Evolutionary conservation across 768 basidiomycete species (phyloP).

Genomic region (Nidula microcarpa): DNA sequence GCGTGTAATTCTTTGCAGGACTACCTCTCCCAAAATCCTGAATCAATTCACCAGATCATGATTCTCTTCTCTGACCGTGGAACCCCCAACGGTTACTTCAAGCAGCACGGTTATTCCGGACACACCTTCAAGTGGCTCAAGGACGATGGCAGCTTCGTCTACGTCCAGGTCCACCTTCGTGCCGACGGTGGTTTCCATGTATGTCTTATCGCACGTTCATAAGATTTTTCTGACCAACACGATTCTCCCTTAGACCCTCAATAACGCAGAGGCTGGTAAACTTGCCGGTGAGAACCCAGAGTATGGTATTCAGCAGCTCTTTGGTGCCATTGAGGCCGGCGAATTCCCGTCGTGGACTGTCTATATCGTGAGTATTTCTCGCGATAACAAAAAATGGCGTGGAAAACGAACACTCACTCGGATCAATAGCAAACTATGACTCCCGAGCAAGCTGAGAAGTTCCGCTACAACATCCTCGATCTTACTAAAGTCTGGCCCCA

Average conservation of each 20-base stretch:
- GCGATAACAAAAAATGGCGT: too few species aligned
- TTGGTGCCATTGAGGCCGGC: constrained; percentile 78
- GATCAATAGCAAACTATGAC: constrained; percentile 83
- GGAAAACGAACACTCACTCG: background rate
- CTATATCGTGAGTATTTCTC: constrained; percentile 56
- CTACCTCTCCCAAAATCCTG: constrained; percentile 83
- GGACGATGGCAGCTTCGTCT: constrained; percentile 78
- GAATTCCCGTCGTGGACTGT: constrained; percentile 87
- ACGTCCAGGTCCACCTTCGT: constrained; percentile 82
- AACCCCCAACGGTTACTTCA: constrained; percentile 86
- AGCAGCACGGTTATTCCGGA: constrained; percentile 90
- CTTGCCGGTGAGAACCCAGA: constrained; percentile 79
- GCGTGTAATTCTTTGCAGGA: constrained; percentile 47
- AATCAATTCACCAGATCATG: constrained; percentile 86
- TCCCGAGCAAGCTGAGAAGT: constrained; percentile 82
- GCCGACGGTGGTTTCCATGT: constrained; percentile 83
- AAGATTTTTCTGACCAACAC: too few species aligned
- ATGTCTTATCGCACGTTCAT: constrained; percentile 3
- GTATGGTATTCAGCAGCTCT: constrained; percentile 76
- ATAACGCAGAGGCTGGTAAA: constrained; percentile 57
- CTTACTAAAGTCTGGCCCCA: constrained; percentile 94
- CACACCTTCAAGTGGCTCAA: constrained; percentile 91
- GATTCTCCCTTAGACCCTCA: constrained; percentile 55
- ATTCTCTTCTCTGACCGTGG: constrained; percentile 95
- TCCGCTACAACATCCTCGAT: constrained; percentile 89